Percentiles rank a stretch among this genome's conserved stretches.
Conservation (phyloP, 345 rosid genomes). For the Sisymbrium irio region DNA sequence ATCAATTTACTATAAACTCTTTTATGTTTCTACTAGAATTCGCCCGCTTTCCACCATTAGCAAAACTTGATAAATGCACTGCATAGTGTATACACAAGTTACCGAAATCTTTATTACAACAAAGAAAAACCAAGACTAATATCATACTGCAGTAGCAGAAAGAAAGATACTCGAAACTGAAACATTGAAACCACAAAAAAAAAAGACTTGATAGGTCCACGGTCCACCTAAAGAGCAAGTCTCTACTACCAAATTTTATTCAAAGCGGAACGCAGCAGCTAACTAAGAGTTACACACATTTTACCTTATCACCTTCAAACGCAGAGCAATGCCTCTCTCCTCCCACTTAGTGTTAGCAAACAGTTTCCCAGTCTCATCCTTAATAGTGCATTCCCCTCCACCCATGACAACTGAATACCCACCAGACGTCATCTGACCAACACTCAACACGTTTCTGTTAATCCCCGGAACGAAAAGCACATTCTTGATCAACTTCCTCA, state of each 20-base stretch:
- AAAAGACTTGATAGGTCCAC: too few relatives aligned
- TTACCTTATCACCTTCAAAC: constrained; percentile 10
- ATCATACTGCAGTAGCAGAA: background rate
- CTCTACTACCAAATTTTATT: background rate
- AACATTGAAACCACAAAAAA: background rate
- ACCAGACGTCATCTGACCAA: background rate
- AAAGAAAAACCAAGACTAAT: background rate
- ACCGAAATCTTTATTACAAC: background rate
- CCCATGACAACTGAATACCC: background rate
- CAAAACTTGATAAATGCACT: background rate
- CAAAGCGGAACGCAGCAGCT: background rate
- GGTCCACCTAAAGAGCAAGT: background rate
- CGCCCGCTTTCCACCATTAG: background rate
- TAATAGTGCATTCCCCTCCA: constrained; percentile 3
- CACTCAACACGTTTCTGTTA: constrained; percentile 13
- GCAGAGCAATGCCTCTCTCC: constrained; percentile 8
- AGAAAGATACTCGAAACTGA: background rate
- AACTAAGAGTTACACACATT: background rate
- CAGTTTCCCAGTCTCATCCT: background rate
- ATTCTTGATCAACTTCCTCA: background rate
- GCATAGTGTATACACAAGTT: background rate
- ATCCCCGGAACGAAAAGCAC: constrained; percentile 15
- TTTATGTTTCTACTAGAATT: background rate
- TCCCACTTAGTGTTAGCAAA: background rate
- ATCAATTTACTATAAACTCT: background rate